Evolutionary conservation across 768 basidiomycete species (phyloP), one percentile per base, ranked within the genome.

Genomic region (Podaxis rugospora): DNA sequence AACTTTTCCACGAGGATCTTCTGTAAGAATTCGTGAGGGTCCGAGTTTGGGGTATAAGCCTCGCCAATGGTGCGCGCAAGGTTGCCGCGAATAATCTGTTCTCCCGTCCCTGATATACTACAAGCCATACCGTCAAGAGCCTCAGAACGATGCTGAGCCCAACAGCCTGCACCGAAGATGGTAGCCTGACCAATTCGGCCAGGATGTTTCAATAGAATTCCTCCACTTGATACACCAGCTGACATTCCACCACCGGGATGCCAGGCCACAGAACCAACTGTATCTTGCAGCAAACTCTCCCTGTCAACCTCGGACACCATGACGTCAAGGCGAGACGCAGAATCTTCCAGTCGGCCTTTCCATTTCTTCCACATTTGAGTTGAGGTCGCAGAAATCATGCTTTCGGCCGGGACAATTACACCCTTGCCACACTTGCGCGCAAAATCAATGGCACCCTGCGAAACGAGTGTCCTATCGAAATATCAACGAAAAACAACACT

Each of bases 151-250:
- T 71, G 71, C 59, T 82, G 75, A 0, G 88, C 88, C 89, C 89
- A 92, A 61, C 90, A 92, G 39, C 90, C 90, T 10, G 90, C 84
- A 16, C 90, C 90, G 64, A 80, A 90, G 4, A 83, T 66, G 1
- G 88, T 86, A 2, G 90, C 90, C 89, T 93, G 90, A 28, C 92
- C 92, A 3, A 92, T 70, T 51, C 92, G 77, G 11, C 92, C 92
- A 3, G 89, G 78, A 51, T 78, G 71, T 69, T 93, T 93, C 57
- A 93, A 78, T 55, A 93, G 75, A n/a, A 93, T 70, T 0, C 92
- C 92, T 4, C 92, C 92, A 64, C 92, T 90, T 32, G 90, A 92
- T 14, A 91, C 89, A 1, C 90, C 90, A n/a, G 88, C 84, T 11
- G 87, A 84, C 56, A 86, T 66, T 14, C 78, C 75, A 3, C 74